phyloP scores from a whole-genome alignment of 345 rosid species.

The Euphorbia lathyris region DNA sequence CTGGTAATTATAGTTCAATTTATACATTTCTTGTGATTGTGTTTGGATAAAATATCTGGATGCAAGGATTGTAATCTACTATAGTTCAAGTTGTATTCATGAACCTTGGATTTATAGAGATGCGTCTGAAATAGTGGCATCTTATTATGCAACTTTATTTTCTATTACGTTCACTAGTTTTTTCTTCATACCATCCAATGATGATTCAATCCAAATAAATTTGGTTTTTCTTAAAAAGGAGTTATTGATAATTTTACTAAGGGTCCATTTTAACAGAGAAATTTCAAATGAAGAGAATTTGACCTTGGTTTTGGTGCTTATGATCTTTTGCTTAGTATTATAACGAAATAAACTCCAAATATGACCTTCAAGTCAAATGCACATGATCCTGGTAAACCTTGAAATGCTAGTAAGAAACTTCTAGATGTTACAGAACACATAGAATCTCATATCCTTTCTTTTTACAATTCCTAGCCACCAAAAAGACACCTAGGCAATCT shows the following conservation, averaged over 20 bases:
- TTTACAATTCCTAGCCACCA: background rate
- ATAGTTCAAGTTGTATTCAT: background rate
- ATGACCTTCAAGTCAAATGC: background rate
- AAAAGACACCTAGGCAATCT: slow-evolving; percentile 4
- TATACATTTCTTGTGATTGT: background rate
- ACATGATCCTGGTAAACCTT: background rate
- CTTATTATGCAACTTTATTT: background rate
- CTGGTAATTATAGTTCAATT: slow-evolving; percentile 37
- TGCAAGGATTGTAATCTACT: background rate
- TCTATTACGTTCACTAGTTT: background rate
- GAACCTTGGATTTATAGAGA: background rate
- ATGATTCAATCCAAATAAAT: background rate
- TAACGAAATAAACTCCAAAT: background rate
- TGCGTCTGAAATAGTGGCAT: background rate
- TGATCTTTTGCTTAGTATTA: background rate
- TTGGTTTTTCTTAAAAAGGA: background rate
- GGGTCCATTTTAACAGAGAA: background rate
- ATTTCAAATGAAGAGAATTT: background rate
- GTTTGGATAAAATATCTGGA: background rate
- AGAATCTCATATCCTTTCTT: background rate
- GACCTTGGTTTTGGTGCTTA: background rate
- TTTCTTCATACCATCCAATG: background rate
- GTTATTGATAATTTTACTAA: background rate
- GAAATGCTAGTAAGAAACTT: background rate
- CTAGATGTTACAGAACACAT: no score